These are phyloP conservation scores for Exophiala phaeomuriformis DNA, from an alignment of 2,329 filamentous ascomycete genomes.

Conservation along the genomic window DNA sequence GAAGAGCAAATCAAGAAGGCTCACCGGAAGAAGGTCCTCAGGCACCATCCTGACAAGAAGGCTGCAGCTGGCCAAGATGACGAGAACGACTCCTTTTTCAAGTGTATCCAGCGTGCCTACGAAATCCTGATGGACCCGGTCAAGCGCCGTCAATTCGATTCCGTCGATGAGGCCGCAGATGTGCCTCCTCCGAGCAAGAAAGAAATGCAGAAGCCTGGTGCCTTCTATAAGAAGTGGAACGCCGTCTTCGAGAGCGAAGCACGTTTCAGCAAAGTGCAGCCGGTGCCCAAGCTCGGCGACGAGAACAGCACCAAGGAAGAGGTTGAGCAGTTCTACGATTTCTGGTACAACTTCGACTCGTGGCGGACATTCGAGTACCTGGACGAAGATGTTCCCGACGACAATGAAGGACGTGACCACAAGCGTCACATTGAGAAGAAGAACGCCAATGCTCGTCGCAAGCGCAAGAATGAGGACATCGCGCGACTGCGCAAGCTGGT, in stretches of 20 bases:
- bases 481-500: conserved; percentile 81
- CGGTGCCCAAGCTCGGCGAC: conserved; percentile 78
- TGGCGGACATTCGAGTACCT: conserved; percentile 98
- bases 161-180: conserved; percentile 87
- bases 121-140: conserved; percentile 87
- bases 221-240: conserved; percentile 93
- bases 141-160: conserved; percentile 92
- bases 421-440: conserved; percentile 97
- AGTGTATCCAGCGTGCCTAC: conserved; percentile 98
- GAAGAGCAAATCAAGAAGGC: conserved; percentile 99
- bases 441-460: conserved; percentile 94
- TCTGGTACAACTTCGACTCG: conserved; percentile 99
- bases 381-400: conserved; percentile 96
- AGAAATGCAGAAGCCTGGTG: conserved; percentile 65
- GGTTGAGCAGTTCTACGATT: conserved; percentile 96
- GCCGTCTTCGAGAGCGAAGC: conserved; percentile 84
- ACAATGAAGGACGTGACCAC: conserved; percentile 98
- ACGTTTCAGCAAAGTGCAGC: conserved; percentile 85
- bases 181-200: conserved; percentile 91
- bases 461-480: conserved; percentile 99
- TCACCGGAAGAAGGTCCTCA: conserved; percentile 98
- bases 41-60: conserved; percentile 98
- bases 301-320: conserved; percentile 79
- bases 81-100: conserved; percentile 95
- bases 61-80: conserved; percentile 79